These are phyloP conservation scores for Endocarpon pusillum DNA, from an alignment of 495 filamentous ascomycete genomes.

Conservation along the genomic window DNA sequence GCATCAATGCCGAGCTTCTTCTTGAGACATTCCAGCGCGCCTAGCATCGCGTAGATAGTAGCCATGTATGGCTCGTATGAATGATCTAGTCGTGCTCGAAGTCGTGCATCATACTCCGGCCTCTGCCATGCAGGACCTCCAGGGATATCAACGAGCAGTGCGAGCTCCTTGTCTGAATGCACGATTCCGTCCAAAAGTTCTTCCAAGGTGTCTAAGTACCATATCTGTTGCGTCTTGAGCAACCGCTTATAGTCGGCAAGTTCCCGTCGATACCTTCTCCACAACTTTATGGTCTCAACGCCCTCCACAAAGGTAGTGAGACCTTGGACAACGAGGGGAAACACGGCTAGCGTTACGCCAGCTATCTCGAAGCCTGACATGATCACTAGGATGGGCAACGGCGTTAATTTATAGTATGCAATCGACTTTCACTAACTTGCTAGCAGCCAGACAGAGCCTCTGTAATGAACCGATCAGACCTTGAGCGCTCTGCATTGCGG, in stretches of 20 bases:
- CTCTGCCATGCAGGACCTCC: slow-evolving; percentile 5
- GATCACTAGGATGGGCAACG: no score
- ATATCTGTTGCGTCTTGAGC: slow-evolving; percentile 9
- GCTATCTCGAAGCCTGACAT: slow-evolving; percentile 14
- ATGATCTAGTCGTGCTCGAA: slow-evolving; percentile 5
- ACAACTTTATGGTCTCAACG: slow-evolving; percentile 10
- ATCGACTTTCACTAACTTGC: no score
- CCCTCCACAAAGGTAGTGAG: slow-evolving; percentile 14
- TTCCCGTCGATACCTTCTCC: slow-evolving; percentile 11
- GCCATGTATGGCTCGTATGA: slow-evolving; percentile 8
- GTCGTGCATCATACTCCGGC: slow-evolving; percentile 3
- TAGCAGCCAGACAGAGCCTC: no score
- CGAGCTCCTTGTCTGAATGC: slow-evolving; percentile 6
- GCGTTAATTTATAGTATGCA: no score
- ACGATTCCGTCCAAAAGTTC: slow-evolving; percentile 12
- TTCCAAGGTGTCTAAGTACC: slow-evolving; percentile 13
- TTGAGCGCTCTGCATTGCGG: no score
- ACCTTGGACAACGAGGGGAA: slow-evolving; percentile 15
- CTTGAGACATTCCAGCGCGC: background rate
- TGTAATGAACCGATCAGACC: no score
- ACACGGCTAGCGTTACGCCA: slow-evolving; percentile 12
- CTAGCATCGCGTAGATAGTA: background rate
- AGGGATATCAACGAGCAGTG: slow-evolving; percentile 6
- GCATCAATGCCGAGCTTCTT: background rate
- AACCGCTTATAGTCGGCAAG: slow-evolving; percentile 5